Evolutionary conservation across 305 asterid species (phyloP).

Genomic region (Nicotiana rustica): DNA sequence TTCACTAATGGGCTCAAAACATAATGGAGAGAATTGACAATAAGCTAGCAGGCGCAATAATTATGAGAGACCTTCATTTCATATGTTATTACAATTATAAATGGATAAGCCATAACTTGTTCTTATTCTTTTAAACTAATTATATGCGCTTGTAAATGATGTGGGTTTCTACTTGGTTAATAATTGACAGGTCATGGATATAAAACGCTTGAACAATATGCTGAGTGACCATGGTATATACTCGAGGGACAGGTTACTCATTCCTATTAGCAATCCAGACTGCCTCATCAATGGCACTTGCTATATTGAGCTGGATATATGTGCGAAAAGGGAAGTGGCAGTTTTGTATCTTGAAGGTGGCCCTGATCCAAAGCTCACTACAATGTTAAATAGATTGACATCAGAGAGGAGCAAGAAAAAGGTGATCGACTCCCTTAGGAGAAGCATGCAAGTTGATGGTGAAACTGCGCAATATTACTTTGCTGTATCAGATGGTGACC

Average conservation of each 20-base stretch:
- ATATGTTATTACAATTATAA: background rate
- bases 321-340: conserved; percentile 91
- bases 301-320: conserved; percentile 83
- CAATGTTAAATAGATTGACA: conserved; percentile 49
- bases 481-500: conserved; percentile 80
- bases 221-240: conserved; percentile 96
- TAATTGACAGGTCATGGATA: conserved; percentile 72
- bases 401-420: conserved; percentile 64
- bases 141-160: background rate
- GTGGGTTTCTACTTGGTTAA: conserved; percentile 17
- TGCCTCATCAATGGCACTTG: conserved; percentile 67
- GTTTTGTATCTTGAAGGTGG: conserved; percentile 85
- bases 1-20: background rate
- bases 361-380: conserved; percentile 55
- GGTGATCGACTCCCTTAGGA: conserved; percentile 78
- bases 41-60: background rate
- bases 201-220: conserved; percentile 90
- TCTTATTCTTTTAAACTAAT: conserved; percentile 21
- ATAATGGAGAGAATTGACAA: background rate
- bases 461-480: conserved; percentile 86
- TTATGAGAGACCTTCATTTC: background rate
- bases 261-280: conserved; percentile 77
- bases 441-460: conserved; percentile 84
- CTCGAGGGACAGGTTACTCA: conserved; percentile 91
- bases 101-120: background rate